Conservation (phyloP, 1,284 basidiomycete species). For the Ceratobasidium papillatum region DNA sequence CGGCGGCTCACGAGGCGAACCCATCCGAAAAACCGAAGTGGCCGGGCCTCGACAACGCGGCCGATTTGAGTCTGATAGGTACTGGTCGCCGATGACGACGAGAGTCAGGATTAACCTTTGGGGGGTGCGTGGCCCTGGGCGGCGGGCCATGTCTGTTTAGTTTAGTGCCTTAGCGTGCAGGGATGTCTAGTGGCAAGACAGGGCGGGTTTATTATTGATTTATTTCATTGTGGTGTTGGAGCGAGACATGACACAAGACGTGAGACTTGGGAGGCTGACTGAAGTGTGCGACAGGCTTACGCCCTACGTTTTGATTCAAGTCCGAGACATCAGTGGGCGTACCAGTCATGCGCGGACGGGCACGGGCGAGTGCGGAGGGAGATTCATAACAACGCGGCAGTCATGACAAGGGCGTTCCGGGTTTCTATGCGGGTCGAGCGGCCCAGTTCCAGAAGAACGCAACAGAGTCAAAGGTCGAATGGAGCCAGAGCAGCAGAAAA, state of each 20-base stretch:
- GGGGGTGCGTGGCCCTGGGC: neutral
- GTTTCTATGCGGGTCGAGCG: neutral
- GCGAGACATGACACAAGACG: neutral
- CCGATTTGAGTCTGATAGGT: neutral
- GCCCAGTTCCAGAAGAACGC: too few species aligned
- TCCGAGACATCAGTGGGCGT: neutral
- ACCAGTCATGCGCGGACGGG: neutral
- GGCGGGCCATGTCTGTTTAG: neutral
- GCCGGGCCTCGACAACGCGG: neutral
- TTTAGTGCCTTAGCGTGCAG: neutral
- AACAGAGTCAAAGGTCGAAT: neutral
- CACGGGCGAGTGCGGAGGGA: neutral
- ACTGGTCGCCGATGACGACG: neutral
- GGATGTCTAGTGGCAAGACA: neutral
- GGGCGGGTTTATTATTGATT: neutral
- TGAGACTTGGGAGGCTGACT: neutral
- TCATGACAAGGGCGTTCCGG: neutral
- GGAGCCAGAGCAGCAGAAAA: neutral
- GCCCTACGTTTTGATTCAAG: neutral
- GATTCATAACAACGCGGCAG: neutral
- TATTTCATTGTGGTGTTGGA: neutral
- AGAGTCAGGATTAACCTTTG: neutral
- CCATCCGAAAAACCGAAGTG: neutral
- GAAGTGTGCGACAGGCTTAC: neutral
- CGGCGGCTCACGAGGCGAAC: neutral